A percentile compares a stretch with the other conserved stretches of the same genome.
Conservation (phyloP, 2,329 filamentous ascomycete species). For the Sporothrix globosa region DNA sequence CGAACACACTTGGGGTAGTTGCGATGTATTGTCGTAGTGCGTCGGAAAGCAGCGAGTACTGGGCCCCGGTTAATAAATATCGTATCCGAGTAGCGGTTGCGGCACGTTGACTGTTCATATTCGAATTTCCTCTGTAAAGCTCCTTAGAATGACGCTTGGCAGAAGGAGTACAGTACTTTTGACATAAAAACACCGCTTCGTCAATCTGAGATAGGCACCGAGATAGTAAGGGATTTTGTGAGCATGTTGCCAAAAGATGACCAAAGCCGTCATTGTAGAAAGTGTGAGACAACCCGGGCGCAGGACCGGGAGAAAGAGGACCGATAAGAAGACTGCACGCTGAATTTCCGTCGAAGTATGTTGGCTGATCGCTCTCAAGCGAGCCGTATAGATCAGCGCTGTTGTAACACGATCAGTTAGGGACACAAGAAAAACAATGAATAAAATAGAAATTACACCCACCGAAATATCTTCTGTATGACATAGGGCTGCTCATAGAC, state of each 20-base stretch:
- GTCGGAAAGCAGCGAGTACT: conserved; percentile 24
- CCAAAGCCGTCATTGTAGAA: conserved; percentile 15
- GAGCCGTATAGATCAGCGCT: conserved; percentile 29
- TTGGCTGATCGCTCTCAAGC: conserved; percentile 18
- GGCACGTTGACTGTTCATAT: not conserved
- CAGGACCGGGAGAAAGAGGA: not conserved
- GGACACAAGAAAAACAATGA: too few relatives aligned
- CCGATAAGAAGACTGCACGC: not conserved
- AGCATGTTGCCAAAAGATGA: not conserved
- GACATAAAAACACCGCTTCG: not conserved
- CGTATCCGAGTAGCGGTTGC: conserved; percentile 10
- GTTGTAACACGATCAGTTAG: too few relatives aligned
- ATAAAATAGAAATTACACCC: not conserved
- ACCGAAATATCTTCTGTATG: conserved; percentile 29
- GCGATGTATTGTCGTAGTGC: conserved; percentile 5
- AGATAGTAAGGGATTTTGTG: not conserved
- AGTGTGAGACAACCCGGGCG: not conserved
- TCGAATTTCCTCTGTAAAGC: too few relatives aligned
- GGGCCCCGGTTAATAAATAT: conserved; percentile 11
- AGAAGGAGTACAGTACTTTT: not conserved
- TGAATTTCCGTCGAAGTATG: conserved; percentile 24
- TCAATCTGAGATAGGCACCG: not conserved
- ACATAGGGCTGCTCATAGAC: conserved; percentile 21
- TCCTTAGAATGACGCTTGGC: too few relatives aligned
- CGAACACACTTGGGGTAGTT: not conserved